Base-by-base conservation (phyloP, 2,329 filamentous ascomycete species). In the Fusarium marasasianum region DNA sequence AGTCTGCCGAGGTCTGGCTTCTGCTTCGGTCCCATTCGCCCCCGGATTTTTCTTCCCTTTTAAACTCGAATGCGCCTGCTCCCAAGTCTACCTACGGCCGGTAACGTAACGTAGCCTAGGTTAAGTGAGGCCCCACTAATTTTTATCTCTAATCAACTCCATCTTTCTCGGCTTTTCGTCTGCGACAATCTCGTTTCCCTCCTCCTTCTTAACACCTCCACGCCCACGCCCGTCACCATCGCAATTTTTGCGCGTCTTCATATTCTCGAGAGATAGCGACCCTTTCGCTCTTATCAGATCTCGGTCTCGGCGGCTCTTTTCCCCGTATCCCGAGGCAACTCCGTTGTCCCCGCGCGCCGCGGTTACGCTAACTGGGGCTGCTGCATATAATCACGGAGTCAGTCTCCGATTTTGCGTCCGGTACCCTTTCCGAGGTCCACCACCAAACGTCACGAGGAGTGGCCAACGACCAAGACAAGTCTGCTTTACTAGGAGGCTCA, bases 41-140 rank as follows among this genome's bases (percentile, higher is more conserved):
- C 77, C 77, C 77, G 74, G 77, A 78, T 78, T 78, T 78, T 72
- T 78, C 75, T 78, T 69, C 69, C 72, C 68, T 73, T 70, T 66
- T 71, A 63, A 70, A 69, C 57, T 47, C 44, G 64, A 50, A 60
- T 45, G 55, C 48, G 56, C 53, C 67, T 54, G 50, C 57, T 66
- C 29, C 56, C 48, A 63, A 24, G 43, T 35, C 64, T 50, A 13
- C 33, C 33, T 33, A 48, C 18, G 45, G 18, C 26, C 24, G 24
- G 22, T 15, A 43, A 47, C 18, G 22, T 15, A 43, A 47, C 13
- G 45, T 48, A 40, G 50, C 38, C 65, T 50, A 51, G 66, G 66
- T 44, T 63, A 50, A 50, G 61, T 43, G 24, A 24, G 54, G 38
- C 14, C 60, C 68, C 72, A 70, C 72, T 73, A 31, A 44, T 75